A percentile compares a stretch with the other conserved stretches of the same genome.
Conservation (phyloP, 2,329 filamentous ascomycete species). For the Nigrospora oryzae region DNA sequence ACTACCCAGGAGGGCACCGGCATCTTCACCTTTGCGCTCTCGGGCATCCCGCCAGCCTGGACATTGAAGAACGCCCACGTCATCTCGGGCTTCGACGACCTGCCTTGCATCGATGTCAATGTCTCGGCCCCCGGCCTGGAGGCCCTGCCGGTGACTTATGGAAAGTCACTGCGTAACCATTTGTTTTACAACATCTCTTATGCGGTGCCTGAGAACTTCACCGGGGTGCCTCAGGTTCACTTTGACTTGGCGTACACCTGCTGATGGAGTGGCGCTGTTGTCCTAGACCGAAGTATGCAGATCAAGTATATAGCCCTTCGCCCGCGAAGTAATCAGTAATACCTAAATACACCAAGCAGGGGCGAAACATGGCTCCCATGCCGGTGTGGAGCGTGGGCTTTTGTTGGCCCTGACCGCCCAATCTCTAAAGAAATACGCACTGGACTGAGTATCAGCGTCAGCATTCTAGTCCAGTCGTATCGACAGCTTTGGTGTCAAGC, state of each 20-base stretch:
- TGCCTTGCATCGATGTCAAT: slow-evolving; percentile 30
- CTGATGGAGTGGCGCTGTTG: neutral
- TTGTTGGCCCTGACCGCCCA: no score
- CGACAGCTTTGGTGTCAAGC: no score
- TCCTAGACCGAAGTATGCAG: no score
- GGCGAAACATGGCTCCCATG: no score
- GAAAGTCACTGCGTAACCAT: slow-evolving; percentile 27
- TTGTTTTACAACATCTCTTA: slow-evolving; percentile 38
- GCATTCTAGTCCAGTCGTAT: no score
- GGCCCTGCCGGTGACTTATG: slow-evolving; percentile 26
- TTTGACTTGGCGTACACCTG: slow-evolving; percentile 23
- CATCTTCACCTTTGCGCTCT: slow-evolving; percentile 29
- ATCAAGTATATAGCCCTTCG: no score
- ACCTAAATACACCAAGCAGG: no score
- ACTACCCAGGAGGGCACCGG: slow-evolving; percentile 26
- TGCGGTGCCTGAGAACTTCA: slow-evolving; percentile 28
- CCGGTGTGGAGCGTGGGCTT: no score
- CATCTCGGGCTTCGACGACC: slow-evolving; percentile 20
- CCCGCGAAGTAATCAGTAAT: no score
- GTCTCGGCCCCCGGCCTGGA: slow-evolving; percentile 27
- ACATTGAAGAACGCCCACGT: slow-evolving; percentile 18
- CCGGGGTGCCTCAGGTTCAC: slow-evolving; percentile 25
- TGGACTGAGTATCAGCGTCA: no score
- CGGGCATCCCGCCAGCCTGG: slow-evolving; percentile 28
- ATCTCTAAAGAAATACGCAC: no score